These are phyloP conservation scores for Geotrichum cucujoidarum DNA, from an alignment of 1,139 yeast genomes.

Conservation along the genomic window DNA sequence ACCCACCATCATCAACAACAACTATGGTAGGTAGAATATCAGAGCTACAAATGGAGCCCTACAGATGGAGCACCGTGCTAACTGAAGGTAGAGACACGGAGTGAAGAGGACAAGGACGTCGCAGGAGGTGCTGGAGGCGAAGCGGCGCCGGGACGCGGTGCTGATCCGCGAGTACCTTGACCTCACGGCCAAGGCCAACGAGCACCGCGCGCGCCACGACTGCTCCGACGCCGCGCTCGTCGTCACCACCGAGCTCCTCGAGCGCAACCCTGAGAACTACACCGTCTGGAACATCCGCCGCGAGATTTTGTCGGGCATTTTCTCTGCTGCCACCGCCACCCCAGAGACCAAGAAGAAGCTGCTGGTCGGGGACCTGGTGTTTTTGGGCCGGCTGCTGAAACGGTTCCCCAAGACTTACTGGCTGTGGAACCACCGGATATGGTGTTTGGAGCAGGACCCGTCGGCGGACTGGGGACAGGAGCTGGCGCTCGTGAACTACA, in stretches of 20 bases:
- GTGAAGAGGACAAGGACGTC: constrained; percentile 57
- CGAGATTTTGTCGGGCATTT: constrained; percentile 46
- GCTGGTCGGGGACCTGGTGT: constrained; percentile 56
- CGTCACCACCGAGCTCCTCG: constrained; percentile 53
- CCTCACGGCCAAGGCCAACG: constrained; percentile 41
- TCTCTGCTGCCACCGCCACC: background rate
- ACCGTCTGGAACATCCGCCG: constrained; percentile 89
- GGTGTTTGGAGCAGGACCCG: constrained; percentile 65
- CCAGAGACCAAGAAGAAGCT: constrained; percentile 31
- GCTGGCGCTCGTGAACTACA: constrained; percentile 58
- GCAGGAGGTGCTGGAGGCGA: constrained; percentile 47
- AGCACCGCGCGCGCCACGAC: background rate
- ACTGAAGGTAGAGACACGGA: constrained; percentile 46
- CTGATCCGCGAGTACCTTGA: constrained; percentile 54
- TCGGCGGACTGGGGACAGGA: constrained; percentile 63
- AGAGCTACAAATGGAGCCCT: too few relatives aligned
- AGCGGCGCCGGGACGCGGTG: constrained; percentile 46
- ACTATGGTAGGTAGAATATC: background rate
- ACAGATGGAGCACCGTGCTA: background rate
- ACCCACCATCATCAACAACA: background rate
- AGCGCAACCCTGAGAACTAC: constrained; percentile 78
- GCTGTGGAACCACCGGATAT: constrained; percentile 91
- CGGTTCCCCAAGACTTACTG: constrained; percentile 85
- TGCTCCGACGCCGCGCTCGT: constrained; percentile 40
- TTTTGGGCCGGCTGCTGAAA: constrained; percentile 56